Conservation (phyloP, 2,329 filamentous ascomycete genomes). For the Xylaria sp. region DNA sequence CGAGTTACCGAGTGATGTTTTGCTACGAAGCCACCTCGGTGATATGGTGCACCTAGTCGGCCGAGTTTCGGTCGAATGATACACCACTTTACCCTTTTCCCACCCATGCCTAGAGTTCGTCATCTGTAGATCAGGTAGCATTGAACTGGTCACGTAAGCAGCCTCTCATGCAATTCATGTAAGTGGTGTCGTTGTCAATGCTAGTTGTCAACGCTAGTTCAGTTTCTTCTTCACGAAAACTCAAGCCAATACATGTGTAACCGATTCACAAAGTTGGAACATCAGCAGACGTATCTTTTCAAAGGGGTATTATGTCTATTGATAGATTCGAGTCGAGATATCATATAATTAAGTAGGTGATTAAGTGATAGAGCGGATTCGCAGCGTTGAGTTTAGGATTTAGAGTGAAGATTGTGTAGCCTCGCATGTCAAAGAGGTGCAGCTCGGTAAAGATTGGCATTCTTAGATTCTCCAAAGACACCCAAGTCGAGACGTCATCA, state of each 20-base stretch:
- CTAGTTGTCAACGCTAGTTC: background rate
- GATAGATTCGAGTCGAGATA: background rate
- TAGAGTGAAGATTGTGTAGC: background rate
- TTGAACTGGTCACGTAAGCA: background rate
- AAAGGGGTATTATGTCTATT: background rate
- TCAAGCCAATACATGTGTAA: background rate
- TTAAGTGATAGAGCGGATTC: conserved; percentile 12
- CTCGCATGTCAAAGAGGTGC: background rate
- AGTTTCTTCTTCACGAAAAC: background rate
- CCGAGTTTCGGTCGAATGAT: conserved; percentile 26
- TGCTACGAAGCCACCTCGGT: background rate
- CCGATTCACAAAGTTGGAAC: background rate
- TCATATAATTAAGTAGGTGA: background rate
- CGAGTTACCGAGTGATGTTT: background rate
- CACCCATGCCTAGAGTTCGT: background rate
- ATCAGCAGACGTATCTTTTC: background rate
- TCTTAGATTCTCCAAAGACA: background rate
- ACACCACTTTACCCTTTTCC: background rate
- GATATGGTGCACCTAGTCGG: conserved; percentile 1
- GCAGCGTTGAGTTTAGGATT: background rate
- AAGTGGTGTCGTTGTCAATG: background rate
- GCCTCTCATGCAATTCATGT: background rate
- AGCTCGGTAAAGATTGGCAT: background rate
- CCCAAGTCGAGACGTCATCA: background rate
- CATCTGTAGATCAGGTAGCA: background rate